Conservation (phyloP, 305 asterid genomes). For the Fraxinus nigra region DNA sequence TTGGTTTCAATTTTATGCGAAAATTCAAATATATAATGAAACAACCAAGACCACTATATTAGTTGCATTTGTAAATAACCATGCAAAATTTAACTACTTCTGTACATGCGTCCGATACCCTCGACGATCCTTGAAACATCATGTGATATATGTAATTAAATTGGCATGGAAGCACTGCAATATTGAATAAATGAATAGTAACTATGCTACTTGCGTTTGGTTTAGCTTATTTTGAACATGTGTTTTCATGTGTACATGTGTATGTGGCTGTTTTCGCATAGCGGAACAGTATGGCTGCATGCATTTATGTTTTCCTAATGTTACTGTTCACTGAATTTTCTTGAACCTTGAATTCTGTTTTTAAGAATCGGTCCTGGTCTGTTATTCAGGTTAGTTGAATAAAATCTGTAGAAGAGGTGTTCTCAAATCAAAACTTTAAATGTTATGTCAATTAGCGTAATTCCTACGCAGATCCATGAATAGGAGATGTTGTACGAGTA, state of each 20-base stretch:
- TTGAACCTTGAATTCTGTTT: neutral
- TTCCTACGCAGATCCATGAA: neutral
- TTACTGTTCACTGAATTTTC: neutral
- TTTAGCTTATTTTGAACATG: neutral
- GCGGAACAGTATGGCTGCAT: neutral
- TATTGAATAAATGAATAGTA: neutral
- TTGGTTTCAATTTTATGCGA: slow-evolving; percentile 18
- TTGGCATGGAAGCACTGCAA: neutral
- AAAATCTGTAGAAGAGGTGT: neutral
- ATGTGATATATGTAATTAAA: neutral
- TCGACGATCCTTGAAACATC: neutral
- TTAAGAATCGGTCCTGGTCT: neutral
- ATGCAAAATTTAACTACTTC: neutral
- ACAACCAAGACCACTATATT: slow-evolving; percentile 11
- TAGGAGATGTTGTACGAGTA: too few species aligned
- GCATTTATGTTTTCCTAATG: neutral
- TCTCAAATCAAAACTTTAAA: neutral
- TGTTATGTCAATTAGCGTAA: neutral
- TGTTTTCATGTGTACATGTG: neutral
- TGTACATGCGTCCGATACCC: neutral
- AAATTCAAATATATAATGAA: slow-evolving; percentile 22
- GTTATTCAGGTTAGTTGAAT: neutral
- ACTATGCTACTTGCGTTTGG: neutral
- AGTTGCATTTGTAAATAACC: slow-evolving; percentile 9
- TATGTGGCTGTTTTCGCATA: neutral